These are phyloP conservation scores for Parmales sp. DNA, from an alignment of 108 stramenopile genomes.

Conservation along the genomic window DNA sequence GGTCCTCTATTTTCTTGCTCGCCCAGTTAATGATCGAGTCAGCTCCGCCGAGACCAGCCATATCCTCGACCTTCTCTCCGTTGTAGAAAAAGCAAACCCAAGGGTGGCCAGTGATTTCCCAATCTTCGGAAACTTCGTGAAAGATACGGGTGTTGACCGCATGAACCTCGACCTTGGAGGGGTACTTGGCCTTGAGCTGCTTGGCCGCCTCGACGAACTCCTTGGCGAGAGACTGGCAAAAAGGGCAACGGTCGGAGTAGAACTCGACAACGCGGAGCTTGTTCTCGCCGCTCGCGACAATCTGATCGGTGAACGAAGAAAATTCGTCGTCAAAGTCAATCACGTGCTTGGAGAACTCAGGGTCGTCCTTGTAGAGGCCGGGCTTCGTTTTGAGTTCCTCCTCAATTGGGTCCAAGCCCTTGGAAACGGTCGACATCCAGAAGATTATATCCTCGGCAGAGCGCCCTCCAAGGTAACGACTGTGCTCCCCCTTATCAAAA, in stretches of 20 bases:
- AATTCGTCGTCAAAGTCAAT: background rate
- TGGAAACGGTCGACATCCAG: background rate
- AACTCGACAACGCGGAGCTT: slow-evolving; percentile 6
- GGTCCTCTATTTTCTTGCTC: too few relatives aligned
- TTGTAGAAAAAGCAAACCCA: slow-evolving; percentile 2
- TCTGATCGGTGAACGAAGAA: background rate
- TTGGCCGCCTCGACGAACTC: background rate
- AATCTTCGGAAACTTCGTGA: background rate
- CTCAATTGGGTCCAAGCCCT: slow-evolving; percentile 2
- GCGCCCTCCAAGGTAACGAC: background rate
- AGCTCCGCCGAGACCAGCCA: background rate
- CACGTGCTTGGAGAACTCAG: background rate
- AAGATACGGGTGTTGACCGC: slow-evolving; percentile 11
- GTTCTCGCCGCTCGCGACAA: background rate
- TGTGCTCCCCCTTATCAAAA: background rate
- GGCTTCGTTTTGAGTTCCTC: slow-evolving; percentile 13
- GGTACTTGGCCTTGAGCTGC: background rate
- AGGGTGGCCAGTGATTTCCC: background rate
- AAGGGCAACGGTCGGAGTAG: slow-evolving; percentile 14
- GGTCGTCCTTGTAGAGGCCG: slow-evolving; percentile 11
- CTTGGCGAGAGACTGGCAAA: background rate
- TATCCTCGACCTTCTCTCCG: slow-evolving; percentile 8
- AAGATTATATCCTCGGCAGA: background rate
- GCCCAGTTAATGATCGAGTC: slow-evolving; percentile 8
- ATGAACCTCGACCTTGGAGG: background rate